Evolutionary conservation across 108 stramenopile genomes (phyloP).

Genomic region (Skeletonema tropicum): DNA sequence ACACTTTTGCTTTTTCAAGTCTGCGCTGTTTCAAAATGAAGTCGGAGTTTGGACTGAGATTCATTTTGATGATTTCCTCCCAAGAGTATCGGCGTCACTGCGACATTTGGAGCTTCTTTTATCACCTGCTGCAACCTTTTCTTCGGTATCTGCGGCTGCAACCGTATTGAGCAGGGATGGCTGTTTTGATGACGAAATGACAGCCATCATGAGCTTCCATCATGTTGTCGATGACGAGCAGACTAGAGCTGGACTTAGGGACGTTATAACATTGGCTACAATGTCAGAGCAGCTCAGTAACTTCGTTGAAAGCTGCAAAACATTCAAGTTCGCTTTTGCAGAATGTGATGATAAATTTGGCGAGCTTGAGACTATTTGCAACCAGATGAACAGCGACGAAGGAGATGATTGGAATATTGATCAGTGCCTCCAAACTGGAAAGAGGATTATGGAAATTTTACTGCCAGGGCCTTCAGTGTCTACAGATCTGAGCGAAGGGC

Average conservation of each 20-base stretch:
- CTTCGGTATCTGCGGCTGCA: constrained; percentile 7
- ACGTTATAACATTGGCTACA: background rate
- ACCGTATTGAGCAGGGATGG: background rate
- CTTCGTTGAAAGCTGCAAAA: constrained; percentile 7
- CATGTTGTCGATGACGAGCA: background rate
- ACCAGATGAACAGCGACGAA: constrained; percentile 4
- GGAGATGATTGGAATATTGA: constrained; percentile 2
- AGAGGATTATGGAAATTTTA: background rate
- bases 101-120: constrained; percentile 13
- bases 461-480: background rate
- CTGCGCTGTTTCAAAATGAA: constrained; percentile 14
- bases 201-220: background rate
- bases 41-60: constrained; percentile 16
- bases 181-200: constrained; percentile 4
- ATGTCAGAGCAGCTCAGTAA: background rate
- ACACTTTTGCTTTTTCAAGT: constrained; percentile 13
- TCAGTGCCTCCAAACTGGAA: background rate
- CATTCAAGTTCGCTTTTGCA: constrained; percentile 14
- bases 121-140: constrained; percentile 12
- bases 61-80: constrained; percentile 10
- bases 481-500: constrained; percentile 3
- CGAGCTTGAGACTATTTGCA: constrained; percentile 2
- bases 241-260: background rate
- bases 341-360: constrained; percentile 6
- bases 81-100: constrained; percentile 1